Evolutionary conservation across 805 yeast species (phyloP).

Genomic region (Pichia paraexigua): DNA sequence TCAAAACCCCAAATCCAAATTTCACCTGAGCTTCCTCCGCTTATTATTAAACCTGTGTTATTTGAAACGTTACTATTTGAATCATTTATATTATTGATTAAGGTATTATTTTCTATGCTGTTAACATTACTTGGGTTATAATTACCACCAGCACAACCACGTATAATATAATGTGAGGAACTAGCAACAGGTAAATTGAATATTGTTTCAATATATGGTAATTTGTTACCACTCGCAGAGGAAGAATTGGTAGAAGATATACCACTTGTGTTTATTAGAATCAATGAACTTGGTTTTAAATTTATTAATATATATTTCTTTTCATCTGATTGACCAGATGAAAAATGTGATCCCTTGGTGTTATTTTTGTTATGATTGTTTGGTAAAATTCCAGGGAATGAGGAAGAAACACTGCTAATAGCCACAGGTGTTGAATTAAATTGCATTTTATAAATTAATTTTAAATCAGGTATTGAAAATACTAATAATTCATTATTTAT

Average conservation of each 20-base stretch:
- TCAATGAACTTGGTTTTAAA: conserved; percentile 9
- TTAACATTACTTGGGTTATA: background rate
- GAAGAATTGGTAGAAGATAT: background rate
- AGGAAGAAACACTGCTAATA: conserved; percentile 4
- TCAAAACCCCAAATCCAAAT: conserved; percentile 14
- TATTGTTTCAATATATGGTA: conserved; percentile 12
- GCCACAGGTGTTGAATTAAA: conserved; percentile 9
- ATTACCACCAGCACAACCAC: conserved; percentile 13
- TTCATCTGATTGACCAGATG: background rate
- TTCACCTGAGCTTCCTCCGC: conserved; percentile 12
- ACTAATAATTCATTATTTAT: conserved; percentile 9
- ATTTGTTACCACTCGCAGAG: background rate
- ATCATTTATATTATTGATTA: background rate
- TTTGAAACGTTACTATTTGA: background rate
- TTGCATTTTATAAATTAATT: conserved; percentile 5
- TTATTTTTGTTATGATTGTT: background rate
- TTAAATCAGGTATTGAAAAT: conserved; percentile 9
- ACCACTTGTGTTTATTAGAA: conserved; percentile 9
- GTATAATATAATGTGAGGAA: conserved; percentile 8
- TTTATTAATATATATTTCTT: conserved; percentile 8
- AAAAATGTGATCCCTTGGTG: background rate
- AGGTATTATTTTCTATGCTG: background rate
- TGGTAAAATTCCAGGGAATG: conserved; percentile 3
- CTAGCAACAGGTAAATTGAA: conserved; percentile 10
- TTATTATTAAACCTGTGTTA: conserved; percentile 8